Evolutionary conservation across 495 filamentous ascomycete species (phyloP).

Genomic region (Aspergillus hancockii): DNA sequence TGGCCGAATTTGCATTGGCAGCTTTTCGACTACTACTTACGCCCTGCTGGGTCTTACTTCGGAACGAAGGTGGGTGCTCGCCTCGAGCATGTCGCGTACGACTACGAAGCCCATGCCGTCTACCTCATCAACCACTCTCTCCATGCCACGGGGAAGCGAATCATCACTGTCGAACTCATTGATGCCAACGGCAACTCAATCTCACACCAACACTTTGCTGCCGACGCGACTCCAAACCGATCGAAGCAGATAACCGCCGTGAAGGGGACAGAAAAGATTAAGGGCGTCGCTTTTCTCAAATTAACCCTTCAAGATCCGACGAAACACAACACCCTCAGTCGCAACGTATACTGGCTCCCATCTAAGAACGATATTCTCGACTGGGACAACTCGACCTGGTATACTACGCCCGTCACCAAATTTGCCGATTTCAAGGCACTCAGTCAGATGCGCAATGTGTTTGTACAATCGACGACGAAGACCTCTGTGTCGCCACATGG

Average conservation of each 20-base stretch:
- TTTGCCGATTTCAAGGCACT: slow-evolving; percentile 56
- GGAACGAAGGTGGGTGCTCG: slow-evolving; percentile 56
- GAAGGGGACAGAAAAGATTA: slow-evolving; percentile 31
- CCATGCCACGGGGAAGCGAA: slow-evolving; percentile 40
- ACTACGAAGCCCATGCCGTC: slow-evolving; percentile 46
- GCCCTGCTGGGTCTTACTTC: slow-evolving; percentile 58
- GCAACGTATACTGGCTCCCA: slow-evolving; percentile 66
- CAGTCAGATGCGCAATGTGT: slow-evolving; percentile 37
- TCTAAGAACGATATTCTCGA: slow-evolving; percentile 49
- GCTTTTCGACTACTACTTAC: slow-evolving; percentile 64
- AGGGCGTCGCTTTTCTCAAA: slow-evolving; percentile 53
- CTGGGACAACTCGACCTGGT: slow-evolving; percentile 60
- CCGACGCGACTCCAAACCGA: slow-evolving; percentile 22
- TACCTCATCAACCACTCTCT: slow-evolving; percentile 60
- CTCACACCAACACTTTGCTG: slow-evolving; percentile 23
- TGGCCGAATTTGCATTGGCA: slow-evolving; percentile 70
- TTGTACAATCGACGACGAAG: slow-evolving; percentile 31
- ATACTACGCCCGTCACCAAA: slow-evolving; percentile 54
- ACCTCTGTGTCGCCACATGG: neutral
- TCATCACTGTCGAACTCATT: slow-evolving; percentile 48
- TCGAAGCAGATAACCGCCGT: slow-evolving; percentile 30
- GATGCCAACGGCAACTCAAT: slow-evolving; percentile 46
- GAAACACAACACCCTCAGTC: slow-evolving; percentile 38
- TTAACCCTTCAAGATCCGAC: slow-evolving; percentile 40
- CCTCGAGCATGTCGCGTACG: slow-evolving; percentile 58